phyloP scores from a whole-genome alignment of 257 asterid genomes.

The Catharanthus roseus region DNA sequence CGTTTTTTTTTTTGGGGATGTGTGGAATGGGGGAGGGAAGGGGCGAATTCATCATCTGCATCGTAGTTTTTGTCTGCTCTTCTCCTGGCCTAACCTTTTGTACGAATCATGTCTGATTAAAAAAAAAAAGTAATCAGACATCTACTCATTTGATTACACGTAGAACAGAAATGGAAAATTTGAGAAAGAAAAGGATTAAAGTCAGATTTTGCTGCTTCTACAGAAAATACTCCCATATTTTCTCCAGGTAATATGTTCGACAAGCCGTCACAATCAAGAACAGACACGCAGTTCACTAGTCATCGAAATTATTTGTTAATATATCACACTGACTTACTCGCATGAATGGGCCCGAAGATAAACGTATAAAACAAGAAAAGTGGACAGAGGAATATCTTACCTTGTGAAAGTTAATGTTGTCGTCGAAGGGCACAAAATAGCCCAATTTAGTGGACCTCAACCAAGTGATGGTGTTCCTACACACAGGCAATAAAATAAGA shows the following conservation, averaged over 20 bases:
- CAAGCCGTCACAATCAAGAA: background rate
- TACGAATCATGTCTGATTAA: background rate
- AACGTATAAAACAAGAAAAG: constrained; percentile 14
- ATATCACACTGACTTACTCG: constrained; percentile 22
- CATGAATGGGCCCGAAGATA: constrained; percentile 26
- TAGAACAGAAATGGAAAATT: background rate
- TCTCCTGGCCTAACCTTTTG: background rate
- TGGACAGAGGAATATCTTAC: constrained; percentile 35
- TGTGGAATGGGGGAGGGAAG: no score
- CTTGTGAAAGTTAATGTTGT: constrained; percentile 95
- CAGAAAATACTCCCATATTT: background rate
- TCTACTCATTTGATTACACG: no score
- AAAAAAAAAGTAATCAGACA: no score
- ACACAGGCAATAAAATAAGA: constrained; percentile 79
- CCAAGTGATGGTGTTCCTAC: constrained; percentile 90
- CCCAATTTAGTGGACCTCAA: constrained; percentile 75
- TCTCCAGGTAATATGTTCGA: background rate
- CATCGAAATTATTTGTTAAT: constrained; percentile 2
- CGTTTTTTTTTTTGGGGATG: no score
- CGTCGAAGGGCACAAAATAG: constrained; percentile 73
- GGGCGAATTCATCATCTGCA: no score
- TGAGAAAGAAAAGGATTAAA: background rate
- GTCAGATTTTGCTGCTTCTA: constrained; percentile 27
- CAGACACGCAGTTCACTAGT: no score
- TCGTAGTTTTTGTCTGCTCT: background rate